Conservation (phyloP, 495 filamentous ascomycete genomes). For the Talaromyces wortmannii region DNA sequence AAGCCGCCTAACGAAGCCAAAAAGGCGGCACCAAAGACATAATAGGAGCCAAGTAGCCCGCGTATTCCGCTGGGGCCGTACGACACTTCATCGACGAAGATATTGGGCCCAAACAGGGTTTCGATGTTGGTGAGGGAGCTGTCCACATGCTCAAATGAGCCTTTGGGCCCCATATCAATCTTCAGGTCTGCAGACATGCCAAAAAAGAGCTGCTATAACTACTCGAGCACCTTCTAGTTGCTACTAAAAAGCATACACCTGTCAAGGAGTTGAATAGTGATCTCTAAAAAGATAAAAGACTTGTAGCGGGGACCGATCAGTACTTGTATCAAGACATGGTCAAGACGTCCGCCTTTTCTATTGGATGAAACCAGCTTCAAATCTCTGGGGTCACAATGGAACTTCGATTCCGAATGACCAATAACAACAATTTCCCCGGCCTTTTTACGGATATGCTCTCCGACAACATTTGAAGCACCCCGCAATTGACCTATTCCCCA, state of each 20-base stretch:
- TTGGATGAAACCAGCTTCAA: not conserved
- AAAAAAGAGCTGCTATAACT: not conserved
- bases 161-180: not conserved
- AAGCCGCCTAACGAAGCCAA: constrained; percentile 50
- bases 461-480: not conserved
- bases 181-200: not conserved
- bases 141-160: not conserved
- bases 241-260: not conserved
- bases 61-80: constrained; percentile 39
- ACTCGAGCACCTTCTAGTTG: not conserved
- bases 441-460: not conserved
- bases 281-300: not conserved
- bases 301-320: not conserved
- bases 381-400: not conserved
- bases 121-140: not conserved
- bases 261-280: not conserved
- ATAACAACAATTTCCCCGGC: not conserved
- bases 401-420: not conserved
- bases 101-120: not conserved
- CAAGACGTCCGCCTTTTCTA: not conserved
- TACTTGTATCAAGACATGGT: not conserved
- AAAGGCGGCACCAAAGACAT: constrained; percentile 44
- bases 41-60: constrained; percentile 41
- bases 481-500: not conserved
- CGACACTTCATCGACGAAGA: constrained; percentile 25